Evolutionary conservation across 345 rosid genomes (phyloP).

Genomic region (Brassica rapa): DNA sequence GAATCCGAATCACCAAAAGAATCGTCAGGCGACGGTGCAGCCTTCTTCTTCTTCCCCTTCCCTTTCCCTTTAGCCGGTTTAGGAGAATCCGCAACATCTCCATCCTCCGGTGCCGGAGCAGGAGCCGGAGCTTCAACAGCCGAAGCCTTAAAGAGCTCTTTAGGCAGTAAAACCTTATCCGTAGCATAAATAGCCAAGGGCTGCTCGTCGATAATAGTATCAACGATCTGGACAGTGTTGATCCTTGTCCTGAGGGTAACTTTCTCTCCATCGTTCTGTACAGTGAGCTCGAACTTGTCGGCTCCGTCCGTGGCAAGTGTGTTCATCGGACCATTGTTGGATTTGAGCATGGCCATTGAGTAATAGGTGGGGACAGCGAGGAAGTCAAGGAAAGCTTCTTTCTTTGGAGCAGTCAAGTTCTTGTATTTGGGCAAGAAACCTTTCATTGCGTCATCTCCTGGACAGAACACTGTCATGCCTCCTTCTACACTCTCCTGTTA

Average conservation of each 20-base stretch:
- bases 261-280: slow-evolving; percentile 78
- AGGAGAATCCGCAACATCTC: slow-evolving; percentile 64
- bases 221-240: slow-evolving; percentile 63
- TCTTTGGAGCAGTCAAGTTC: slow-evolving; percentile 73
- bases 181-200: slow-evolving; percentile 74
- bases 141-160: slow-evolving; percentile 72
- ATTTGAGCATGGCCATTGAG: slow-evolving; percentile 71
- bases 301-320: slow-evolving; percentile 90
- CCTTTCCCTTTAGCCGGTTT: slow-evolving; percentile 48
- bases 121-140: slow-evolving; percentile 72
- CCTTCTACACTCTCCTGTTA: slow-evolving; percentile 68
- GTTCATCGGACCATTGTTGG: slow-evolving; percentile 89
- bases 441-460: slow-evolving; percentile 82
- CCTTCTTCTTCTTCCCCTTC: slow-evolving; percentile 40
- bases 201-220: slow-evolving; percentile 74
- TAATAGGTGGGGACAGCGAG: slow-evolving; percentile 71
- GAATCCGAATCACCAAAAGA: slow-evolving; percentile 54
- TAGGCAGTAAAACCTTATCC: slow-evolving; percentile 73
- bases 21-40: slow-evolving; percentile 34
- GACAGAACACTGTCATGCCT: slow-evolving; percentile 98
- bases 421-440: slow-evolving; percentile 74
- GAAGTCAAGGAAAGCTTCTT: slow-evolving; percentile 73
- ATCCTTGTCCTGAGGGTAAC: slow-evolving; percentile 74
- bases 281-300: slow-evolving; percentile 70
- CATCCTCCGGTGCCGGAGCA: slow-evolving; percentile 54